These are phyloP conservation scores for Ophiosphaerella korrae DNA, from an alignment of 2,329 filamentous ascomycete species.

Conservation along the genomic window DNA sequence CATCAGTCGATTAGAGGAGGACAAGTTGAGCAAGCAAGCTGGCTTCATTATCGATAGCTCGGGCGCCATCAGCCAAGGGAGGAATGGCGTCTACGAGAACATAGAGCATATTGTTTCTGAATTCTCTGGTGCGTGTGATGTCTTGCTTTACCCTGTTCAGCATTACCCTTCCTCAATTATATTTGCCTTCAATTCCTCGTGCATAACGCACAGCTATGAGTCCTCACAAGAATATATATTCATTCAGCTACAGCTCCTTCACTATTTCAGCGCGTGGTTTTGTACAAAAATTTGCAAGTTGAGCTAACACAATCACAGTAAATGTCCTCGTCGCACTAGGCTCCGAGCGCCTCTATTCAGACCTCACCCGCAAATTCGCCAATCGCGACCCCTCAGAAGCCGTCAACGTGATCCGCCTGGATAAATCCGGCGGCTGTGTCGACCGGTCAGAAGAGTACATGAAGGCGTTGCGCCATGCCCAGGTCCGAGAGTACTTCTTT, in stretches of 20 bases:
- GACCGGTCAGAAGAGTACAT: constrained; percentile 76
- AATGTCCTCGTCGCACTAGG: constrained; percentile 84
- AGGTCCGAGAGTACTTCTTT: constrained; percentile 94
- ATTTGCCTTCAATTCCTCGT: neutral
- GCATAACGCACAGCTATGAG: neutral
- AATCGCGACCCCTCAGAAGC: constrained; percentile 63
- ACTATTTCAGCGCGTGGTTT: constrained; percentile 1
- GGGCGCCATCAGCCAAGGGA: constrained; percentile 68
- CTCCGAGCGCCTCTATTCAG: constrained; percentile 74
- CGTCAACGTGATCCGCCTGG: constrained; percentile 76
- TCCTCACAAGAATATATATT: neutral
- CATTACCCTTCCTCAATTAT: neutral
- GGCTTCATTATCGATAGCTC: constrained; percentile 89
- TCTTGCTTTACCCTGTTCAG: constrained; percentile 12
- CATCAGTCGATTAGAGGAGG: constrained; percentile 76
- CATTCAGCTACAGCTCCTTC: neutral
- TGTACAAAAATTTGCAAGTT: neutral
- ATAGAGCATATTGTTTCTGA: constrained; percentile 79
- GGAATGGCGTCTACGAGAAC: constrained; percentile 70
- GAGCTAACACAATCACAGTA: constrained; percentile 54
- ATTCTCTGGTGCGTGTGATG: constrained; percentile 61
- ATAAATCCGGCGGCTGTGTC: constrained; percentile 85
- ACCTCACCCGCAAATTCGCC: constrained; percentile 74
- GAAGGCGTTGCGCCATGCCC: constrained; percentile 72
- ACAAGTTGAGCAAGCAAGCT: constrained; percentile 70